Percentiles rank a stretch among this genome's conserved stretches.
Evolutionary conservation across 495 filamentous ascomycete genomes (phyloP).

Genomic region (Acidiella bohemica): DNA sequence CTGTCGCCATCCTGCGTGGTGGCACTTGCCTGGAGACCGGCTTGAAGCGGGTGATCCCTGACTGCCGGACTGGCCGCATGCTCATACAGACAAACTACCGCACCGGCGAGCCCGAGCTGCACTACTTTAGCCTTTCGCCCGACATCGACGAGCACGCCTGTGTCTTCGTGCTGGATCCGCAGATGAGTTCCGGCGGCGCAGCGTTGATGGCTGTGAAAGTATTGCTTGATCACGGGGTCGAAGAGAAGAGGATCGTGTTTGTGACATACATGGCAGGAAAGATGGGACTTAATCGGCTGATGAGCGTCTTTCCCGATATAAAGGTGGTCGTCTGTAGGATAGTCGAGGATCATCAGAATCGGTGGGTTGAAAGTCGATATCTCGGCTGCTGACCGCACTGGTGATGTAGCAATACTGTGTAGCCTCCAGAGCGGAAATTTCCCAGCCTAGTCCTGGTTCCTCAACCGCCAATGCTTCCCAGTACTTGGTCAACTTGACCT

Average conservation of each 20-base stretch:
- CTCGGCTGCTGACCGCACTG: slow-evolving; percentile 49
- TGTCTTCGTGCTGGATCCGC: slow-evolving; percentile 78
- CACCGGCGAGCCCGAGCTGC: slow-evolving; percentile 81
- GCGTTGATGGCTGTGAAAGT: slow-evolving; percentile 95
- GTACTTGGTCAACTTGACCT: not conserved
- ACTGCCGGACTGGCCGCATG: slow-evolving; percentile 76
- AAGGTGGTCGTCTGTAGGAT: slow-evolving; percentile 71
- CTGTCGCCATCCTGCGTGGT: slow-evolving; percentile 77
- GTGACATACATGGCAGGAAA: slow-evolving; percentile 77
- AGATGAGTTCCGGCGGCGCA: slow-evolving; percentile 86
- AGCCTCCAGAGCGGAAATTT: not conserved
- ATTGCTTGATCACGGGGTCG: slow-evolving; percentile 85
- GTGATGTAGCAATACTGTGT: not conserved
- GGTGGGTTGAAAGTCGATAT: slow-evolving; percentile 76
- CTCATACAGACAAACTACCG: slow-evolving; percentile 78
- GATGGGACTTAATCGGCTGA: slow-evolving; percentile 65
- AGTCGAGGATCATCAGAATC: slow-evolving; percentile 56
- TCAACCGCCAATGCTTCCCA: not conserved
- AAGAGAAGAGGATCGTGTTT: slow-evolving; percentile 70
- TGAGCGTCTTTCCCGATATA: slow-evolving; percentile 74
- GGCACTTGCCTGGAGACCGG: slow-evolving; percentile 80
- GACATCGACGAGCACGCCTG: slow-evolving; percentile 57
- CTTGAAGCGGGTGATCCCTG: slow-evolving; percentile 74
- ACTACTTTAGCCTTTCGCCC: slow-evolving; percentile 65
- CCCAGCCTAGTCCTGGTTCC: not conserved